Percentiles rank a stretch among this genome's conserved stretches.
phyloP scores from a whole-genome alignment of 2,329 filamentous ascomycete genomes.

The Aspergillus amoenus region DNA sequence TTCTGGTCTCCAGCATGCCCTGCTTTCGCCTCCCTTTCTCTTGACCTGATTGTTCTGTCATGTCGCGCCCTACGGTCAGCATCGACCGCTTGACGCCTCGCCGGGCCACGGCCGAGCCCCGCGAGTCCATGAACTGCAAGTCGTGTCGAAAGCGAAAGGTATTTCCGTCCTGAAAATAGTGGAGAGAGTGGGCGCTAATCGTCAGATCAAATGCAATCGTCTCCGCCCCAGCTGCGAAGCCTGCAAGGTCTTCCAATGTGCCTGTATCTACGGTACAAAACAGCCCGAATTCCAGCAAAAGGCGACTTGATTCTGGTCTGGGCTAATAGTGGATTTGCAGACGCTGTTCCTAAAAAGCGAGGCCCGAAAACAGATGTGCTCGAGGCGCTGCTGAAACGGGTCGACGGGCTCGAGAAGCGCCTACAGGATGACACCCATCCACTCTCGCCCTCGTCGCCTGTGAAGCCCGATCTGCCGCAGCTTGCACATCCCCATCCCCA shows the following conservation, averaged over 20 bases:
- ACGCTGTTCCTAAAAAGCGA: conserved; percentile 85
- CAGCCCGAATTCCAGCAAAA: neutral
- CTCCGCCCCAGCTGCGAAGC: conserved; percentile 82
- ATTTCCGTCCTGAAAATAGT: conserved; percentile 14
- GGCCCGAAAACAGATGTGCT: conserved; percentile 88
- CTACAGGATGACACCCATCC: conserved; percentile 65
- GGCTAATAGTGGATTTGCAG: conserved; percentile 32
- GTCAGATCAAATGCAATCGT: conserved; percentile 87
- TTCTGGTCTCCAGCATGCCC: too few species aligned
- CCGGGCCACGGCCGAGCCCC: conserved; percentile 70
- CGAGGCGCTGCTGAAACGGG: conserved; percentile 78
- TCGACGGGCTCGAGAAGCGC: conserved; percentile 79
- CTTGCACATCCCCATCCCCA: neutral
- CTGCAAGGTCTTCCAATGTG: conserved; percentile 84
- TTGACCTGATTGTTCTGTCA: conserved; percentile 26
- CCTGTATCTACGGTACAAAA: conserved; percentile 76
- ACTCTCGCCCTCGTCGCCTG: conserved; percentile 44
- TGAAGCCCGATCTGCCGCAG: conserved; percentile 16
- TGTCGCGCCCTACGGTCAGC: conserved; percentile 75
- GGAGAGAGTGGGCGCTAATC: neutral
- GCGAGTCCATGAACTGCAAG: conserved; percentile 95
- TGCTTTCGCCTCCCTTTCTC: too few species aligned
- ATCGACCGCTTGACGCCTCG: conserved; percentile 75
- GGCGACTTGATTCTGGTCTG: neutral
- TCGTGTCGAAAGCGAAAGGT: conserved; percentile 92